Evolutionary conservation across 192 early-diverging fungal genomes (phyloP).

Genomic region (Phycomyces nitens): DNA sequence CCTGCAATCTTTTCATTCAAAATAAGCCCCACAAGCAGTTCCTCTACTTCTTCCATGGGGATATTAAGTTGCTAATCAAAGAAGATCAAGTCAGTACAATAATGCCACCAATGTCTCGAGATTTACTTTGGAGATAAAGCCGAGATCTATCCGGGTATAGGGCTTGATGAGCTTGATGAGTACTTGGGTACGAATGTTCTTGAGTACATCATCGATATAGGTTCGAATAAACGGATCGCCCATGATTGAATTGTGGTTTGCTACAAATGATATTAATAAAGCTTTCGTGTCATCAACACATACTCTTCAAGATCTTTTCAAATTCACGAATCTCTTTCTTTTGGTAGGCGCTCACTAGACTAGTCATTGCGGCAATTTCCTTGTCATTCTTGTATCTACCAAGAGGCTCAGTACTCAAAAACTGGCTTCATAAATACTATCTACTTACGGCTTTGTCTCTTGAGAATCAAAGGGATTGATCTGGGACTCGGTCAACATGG

Average conservation of each 20-base stretch:
- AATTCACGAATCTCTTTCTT: constrained; percentile 82
- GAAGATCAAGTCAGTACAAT: neutral
- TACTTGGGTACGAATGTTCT: constrained; percentile 91
- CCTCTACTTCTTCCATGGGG: constrained; percentile 73
- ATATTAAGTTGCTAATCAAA: constrained; percentile 69
- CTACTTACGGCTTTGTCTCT: constrained; percentile 86
- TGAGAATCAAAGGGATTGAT: constrained; percentile 97
- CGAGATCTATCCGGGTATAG: constrained; percentile 88
- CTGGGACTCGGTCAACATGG: constrained; percentile 92
- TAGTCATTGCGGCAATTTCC: constrained; percentile 91
- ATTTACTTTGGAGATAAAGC: constrained; percentile 70
- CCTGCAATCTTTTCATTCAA: constrained; percentile 84
- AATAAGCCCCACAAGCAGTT: constrained; percentile 83
- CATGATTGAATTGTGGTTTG: constrained; percentile 74
- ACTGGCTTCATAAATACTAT: neutral
- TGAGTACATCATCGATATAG: constrained; percentile 89
- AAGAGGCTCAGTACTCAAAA: neutral
- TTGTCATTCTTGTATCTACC: constrained; percentile 84
- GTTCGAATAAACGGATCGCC: constrained; percentile 85
- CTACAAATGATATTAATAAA: constrained; percentile 21
- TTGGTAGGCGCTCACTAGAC: constrained; percentile 89
- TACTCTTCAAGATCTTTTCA: constrained; percentile 76
- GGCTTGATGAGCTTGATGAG: constrained; percentile 81
- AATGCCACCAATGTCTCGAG: neutral
- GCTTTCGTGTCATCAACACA: neutral